Evolutionary conservation across 2,329 filamentous ascomycete genomes (phyloP).

Genomic region (Arthrinium puccinioides): DNA sequence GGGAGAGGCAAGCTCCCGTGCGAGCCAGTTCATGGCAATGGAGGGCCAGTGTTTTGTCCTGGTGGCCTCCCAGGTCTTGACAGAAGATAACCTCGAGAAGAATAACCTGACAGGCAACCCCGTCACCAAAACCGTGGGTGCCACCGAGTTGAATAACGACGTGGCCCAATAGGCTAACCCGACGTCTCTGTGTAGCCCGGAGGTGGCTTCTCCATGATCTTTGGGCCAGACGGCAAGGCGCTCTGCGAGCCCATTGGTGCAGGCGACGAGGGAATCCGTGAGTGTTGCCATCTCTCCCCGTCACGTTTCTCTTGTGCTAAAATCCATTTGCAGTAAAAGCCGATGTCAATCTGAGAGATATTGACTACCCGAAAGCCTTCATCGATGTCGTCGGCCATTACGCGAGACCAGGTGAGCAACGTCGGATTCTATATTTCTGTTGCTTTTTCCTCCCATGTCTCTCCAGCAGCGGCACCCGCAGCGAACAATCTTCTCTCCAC

Average conservation of each 20-base stretch:
- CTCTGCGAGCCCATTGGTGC: slow-evolving; percentile 30
- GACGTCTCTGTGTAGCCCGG: slow-evolving; percentile 18
- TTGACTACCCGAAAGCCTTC: slow-evolving; percentile 30
- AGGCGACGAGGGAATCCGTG: slow-evolving; percentile 37
- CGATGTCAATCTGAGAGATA: slow-evolving; percentile 39
- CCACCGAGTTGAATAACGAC: too few species aligned
- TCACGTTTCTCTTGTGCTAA: too few species aligned
- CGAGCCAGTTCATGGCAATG: slow-evolving; percentile 33
- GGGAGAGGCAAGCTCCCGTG: slow-evolving; percentile 23
- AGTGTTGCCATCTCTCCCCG: too few species aligned
- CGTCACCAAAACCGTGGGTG: slow-evolving; percentile 24
- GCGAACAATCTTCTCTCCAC: too few species aligned
- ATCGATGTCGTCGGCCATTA: slow-evolving; percentile 24
- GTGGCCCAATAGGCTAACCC: not conserved
- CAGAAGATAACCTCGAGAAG: slow-evolving; percentile 30
- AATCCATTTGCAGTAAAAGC: too few species aligned
- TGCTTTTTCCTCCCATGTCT: too few species aligned
- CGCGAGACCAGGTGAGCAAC: slow-evolving; percentile 6
- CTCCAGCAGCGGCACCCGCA: too few species aligned
- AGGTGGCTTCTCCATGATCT: slow-evolving; percentile 42
- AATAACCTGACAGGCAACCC: slow-evolving; percentile 29
- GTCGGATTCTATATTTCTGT: too few species aligned
- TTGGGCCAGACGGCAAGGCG: slow-evolving; percentile 42
- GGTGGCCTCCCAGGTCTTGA: slow-evolving; percentile 30
- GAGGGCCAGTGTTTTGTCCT: slow-evolving; percentile 35